Conservation (phyloP, 495 filamentous ascomycete genomes). For the Symbiotaphrina buchneri region DNA sequence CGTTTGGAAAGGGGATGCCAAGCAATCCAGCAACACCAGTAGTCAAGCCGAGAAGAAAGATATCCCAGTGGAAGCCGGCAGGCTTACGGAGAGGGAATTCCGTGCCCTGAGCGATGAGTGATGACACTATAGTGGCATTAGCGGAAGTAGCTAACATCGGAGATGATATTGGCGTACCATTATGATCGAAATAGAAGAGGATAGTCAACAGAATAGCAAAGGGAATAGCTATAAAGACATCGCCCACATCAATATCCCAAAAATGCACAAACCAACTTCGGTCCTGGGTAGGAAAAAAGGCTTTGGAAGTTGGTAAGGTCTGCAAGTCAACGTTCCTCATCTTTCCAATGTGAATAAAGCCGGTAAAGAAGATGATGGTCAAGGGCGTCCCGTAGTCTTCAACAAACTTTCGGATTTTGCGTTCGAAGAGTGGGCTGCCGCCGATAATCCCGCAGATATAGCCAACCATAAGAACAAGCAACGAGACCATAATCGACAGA, state of each 20-base stretch:
- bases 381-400: slow-evolving; percentile 72
- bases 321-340: slow-evolving; percentile 43
- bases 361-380: slow-evolving; percentile 71
- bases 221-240: slow-evolving; percentile 74
- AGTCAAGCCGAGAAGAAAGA: slow-evolving; percentile 79
- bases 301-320: slow-evolving; percentile 43
- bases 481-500: slow-evolving; percentile 46
- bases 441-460: slow-evolving; percentile 53
- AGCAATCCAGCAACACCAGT: slow-evolving; percentile 67
- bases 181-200: slow-evolving; percentile 87
- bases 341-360: slow-evolving; percentile 66
- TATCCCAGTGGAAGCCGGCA: slow-evolving; percentile 88
- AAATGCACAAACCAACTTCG: slow-evolving; percentile 71
- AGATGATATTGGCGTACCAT: slow-evolving; percentile 23
- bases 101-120: slow-evolving; percentile 72
- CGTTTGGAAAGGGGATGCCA: slow-evolving; percentile 80
- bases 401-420: slow-evolving; percentile 50
- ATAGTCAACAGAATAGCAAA: slow-evolving; percentile 74
- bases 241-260: slow-evolving; percentile 54
- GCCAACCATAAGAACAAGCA: slow-evolving; percentile 48
- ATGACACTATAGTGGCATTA: not conserved
- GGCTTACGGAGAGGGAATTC: slow-evolving; percentile 85
- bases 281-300: slow-evolving; percentile 65
- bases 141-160: not conserved
- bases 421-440: slow-evolving; percentile 41